phyloP scores from a whole-genome alignment of 352 stramenopile species.

The Phytophthora kernoviae region DNA sequence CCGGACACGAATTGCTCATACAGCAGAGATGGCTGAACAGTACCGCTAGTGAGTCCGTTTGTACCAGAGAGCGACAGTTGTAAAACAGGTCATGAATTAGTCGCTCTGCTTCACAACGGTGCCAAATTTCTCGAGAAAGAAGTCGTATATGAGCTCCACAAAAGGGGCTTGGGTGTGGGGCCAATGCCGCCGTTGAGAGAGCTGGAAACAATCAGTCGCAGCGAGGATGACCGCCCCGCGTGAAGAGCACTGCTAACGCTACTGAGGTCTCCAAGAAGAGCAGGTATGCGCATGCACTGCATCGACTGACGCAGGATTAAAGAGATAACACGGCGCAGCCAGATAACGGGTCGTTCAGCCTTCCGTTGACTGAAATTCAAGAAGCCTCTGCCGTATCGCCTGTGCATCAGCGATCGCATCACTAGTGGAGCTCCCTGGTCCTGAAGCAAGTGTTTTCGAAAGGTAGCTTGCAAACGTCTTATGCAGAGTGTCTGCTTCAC shows the following conservation, averaged over 20 bases:
- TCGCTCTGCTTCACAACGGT: conserved; percentile 79
- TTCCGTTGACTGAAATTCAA: conserved; percentile 35
- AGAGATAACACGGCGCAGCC: conserved; percentile 65
- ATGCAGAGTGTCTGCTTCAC: conserved; percentile 77
- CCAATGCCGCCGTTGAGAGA: conserved; percentile 67
- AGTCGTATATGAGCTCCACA: conserved; percentile 84
- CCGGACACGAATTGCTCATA: conserved; percentile 61
- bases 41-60: conserved; percentile 41
- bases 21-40: conserved; percentile 77
- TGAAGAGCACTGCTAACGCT: conserved; percentile 44
- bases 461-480: conserved; percentile 69
- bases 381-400: conserved; percentile 46
- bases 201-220: conserved; percentile 30
- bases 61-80: conserved; percentile 65
- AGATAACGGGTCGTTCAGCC: conserved; percentile 55
- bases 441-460: conserved; percentile 64
- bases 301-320: conserved; percentile 58
- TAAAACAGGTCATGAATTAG: conserved; percentile 84
- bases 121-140: conserved; percentile 70
- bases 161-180: conserved; percentile 51
- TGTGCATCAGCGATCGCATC: conserved; percentile 79
- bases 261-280: conserved; percentile 54
- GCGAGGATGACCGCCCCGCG: conserved; percentile 11
- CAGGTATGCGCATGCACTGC: conserved; percentile 25
- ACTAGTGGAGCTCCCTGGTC: conserved; percentile 71